Evolutionary conservation across 1,284 basidiomycete species (phyloP), one percentile per base, ranked within the genome.

Genomic region (Inonotus obliquus): DNA sequence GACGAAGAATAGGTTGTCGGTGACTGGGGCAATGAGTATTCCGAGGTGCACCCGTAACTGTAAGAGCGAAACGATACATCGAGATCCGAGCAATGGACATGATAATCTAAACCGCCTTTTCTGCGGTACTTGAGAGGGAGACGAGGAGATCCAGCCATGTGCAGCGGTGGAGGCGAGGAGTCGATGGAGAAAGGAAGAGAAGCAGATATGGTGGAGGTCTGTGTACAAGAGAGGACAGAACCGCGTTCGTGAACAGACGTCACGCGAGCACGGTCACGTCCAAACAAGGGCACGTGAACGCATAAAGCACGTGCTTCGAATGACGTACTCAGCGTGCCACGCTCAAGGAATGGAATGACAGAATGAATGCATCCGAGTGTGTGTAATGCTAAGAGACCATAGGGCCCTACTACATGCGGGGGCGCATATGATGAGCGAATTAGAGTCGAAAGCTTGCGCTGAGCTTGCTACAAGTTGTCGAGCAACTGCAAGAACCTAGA

Each of bases 71-170:
- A 48, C 19, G 52, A 19, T 41, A 60, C 54, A 54, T 61, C 60
- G 19, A 57, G 45, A 39, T 61, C 60, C 10, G 54, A 44, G 37
- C 45, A 56, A 44, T 25, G 38, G 25, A 41, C 45, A 13, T 19
- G 61, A 21, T 39, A 59, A 52, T 60, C 58, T 19, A 41, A 19
- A 47, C 27, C 32, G 25, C 59, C 62, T 37, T 63, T 60, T 38
- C 62, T 53, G 32, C 58, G 53, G 45, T 57, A 57, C 39, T 60
- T 63, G 38, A 60, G 62, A 13, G 58, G 54, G 14, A 60, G 54
- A 21, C 57, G 62, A 51, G 62, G 58, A 10, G 62, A 60, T 10
- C 58, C 58, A 19, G 54, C 59, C 58, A 63, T 63, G 37, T 25
- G 56, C 47, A 48, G 45, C 56, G 29, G n/a, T n/a, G 60, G 41